Evolutionary conservation across 306 rosid species (phyloP), one percentile per base, ranked within the genome.

Genomic region (Lathyrus tuberosus): DNA sequence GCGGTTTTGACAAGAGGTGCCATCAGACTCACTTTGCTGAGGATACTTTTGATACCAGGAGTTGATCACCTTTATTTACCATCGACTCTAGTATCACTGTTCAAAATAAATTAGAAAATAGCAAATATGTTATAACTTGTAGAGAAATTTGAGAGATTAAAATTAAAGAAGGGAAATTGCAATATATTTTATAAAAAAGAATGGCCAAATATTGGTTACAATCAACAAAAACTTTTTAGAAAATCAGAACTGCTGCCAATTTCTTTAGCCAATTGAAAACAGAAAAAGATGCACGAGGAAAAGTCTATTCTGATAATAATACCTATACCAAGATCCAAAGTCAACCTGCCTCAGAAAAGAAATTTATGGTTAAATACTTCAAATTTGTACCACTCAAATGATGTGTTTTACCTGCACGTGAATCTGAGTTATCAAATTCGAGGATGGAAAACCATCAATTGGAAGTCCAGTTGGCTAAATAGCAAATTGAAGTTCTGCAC

Each of bases 301-400:
- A 51, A 51, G 57, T 51, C 26, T 10, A 18, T 8, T 18, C 14
- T 51, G 6, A 17, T 51, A 51, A n/a, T n/a, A n/a, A 51, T 13
- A 6, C 30, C 30, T 18, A 49, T 22, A 51, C 58, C 30, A 51
- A 30, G 41, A 28, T 56, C 63, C 41, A 57, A 14, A 28, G n/a
- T 18, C 41, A 28, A 13, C 20, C 14, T 30, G 41, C 22, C 41
- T n/a, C 40, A 58, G 40, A 58, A 58, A 58, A 58, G 22, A 58
- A 30, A 30, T 30, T n/a, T 58, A 30, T 30, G 18, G 63, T 31
- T 58, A 30, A 58, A 58, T 58, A 58, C 42, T 14, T 28, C 12
- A 58, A 58, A 28, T n/a, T 7, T 58, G n/a, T 28, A 30, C 20
- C 51, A 62, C 56, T 62, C 51, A 48, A 62, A 48, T 31, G 53